A percentile compares a stretch with the other conserved stretches of the same genome.
These are phyloP conservation scores for Cyberlindnera lachancei DNA, from an alignment of 805 yeast species.

Conservation along the genomic window DNA sequence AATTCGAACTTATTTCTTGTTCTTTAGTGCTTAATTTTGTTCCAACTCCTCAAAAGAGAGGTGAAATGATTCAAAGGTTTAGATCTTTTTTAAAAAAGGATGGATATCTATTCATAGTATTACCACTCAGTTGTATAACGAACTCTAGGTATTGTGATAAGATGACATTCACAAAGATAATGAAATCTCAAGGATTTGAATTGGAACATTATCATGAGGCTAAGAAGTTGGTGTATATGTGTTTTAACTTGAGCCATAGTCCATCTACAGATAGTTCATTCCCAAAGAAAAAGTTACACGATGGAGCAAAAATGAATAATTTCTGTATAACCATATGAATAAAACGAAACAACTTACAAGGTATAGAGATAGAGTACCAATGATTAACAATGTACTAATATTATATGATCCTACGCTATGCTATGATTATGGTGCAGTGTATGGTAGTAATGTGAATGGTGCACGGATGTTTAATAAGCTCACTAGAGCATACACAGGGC, in stretches of 20 bases:
- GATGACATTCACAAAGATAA: conserved; percentile 34
- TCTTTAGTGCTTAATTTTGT: conserved; percentile 88
- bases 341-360: too few relatives aligned
- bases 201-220: conserved; percentile 46
- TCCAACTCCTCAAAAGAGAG: conserved; percentile 61
- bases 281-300: conserved; percentile 42
- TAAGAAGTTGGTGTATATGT: conserved; percentile 66
- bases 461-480: too few relatives aligned
- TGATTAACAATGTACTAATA: too few relatives aligned
- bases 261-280: neutral
- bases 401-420: too few relatives aligned
- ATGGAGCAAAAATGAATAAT: conserved; percentile 61
- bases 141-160: conserved; percentile 76
- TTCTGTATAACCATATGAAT: conserved; percentile 40
- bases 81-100: conserved; percentile 41
- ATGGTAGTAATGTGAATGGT: too few relatives aligned
- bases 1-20: conserved; percentile 65
- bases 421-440: too few relatives aligned
- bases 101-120: conserved; percentile 48
- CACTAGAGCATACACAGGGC: too few relatives aligned
- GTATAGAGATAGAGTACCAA: too few relatives aligned
- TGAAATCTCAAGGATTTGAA: conserved; percentile 54
- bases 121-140: conserved; percentile 79
- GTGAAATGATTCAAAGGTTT: conserved; percentile 66
- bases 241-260: conserved; percentile 44